phyloP scores from a whole-genome alignment of 2,329 filamentous ascomycete species.

The Aschersonia sp. region DNA sequence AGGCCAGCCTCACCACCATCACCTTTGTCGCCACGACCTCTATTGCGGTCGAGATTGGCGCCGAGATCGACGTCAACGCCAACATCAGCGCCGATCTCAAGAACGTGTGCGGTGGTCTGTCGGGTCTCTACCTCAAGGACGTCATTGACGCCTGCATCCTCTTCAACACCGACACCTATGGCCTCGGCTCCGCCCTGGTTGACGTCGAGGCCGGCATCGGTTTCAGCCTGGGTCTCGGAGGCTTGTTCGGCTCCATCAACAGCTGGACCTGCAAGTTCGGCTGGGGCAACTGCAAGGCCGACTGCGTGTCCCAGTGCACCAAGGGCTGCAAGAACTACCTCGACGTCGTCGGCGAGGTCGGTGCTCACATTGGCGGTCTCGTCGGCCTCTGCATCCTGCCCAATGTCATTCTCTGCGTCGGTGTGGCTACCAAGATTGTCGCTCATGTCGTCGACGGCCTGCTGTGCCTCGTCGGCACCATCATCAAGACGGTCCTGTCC shows the following conservation, averaged over 20 bases:
- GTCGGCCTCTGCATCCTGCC: slow-evolving; percentile 18
- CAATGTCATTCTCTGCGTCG: slow-evolving; percentile 14
- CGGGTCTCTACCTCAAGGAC: slow-evolving; percentile 17
- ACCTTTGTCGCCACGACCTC: slow-evolving; percentile 18
- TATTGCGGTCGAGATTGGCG: slow-evolving; percentile 11
- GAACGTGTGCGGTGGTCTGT: slow-evolving; percentile 15
- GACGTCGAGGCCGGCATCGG: slow-evolving; percentile 12
- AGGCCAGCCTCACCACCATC: slow-evolving; percentile 17
- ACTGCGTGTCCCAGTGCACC: slow-evolving; percentile 23
- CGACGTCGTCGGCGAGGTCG: slow-evolving; percentile 12
- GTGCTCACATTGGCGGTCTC: slow-evolving; percentile 13
- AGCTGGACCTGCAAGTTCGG: slow-evolving; percentile 15
- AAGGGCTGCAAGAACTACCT: slow-evolving; percentile 24
- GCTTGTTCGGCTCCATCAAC: slow-evolving; percentile 10
- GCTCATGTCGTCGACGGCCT: slow-evolving; percentile 12
- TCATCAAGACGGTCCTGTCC: slow-evolving; percentile 14
- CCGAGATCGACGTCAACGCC: slow-evolving; percentile 8
- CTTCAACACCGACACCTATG: slow-evolving; percentile 22
- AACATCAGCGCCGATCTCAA: slow-evolving; percentile 16
- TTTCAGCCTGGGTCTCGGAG: slow-evolving; percentile 10
- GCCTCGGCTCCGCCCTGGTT: slow-evolving; percentile 16
- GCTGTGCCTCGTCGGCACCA: slow-evolving; percentile 17
- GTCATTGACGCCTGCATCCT: slow-evolving; percentile 17
- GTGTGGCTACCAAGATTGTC: slow-evolving; percentile 10
- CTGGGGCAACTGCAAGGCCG: slow-evolving; percentile 17